Evolutionary conservation across 768 basidiomycete species (phyloP).

Genomic region (Amanita thiersii): DNA sequence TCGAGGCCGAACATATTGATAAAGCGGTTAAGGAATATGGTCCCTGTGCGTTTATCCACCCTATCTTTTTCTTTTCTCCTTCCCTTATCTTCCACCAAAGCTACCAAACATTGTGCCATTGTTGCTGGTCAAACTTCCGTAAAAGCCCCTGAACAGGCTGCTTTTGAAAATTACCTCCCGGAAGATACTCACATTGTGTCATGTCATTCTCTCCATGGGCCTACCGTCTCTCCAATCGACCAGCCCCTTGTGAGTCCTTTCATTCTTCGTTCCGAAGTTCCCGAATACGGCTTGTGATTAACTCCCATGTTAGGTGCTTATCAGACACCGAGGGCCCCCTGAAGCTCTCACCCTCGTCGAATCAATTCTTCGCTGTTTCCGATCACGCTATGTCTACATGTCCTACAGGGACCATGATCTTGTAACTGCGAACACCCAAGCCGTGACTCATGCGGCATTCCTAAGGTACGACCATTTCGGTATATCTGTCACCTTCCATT

Average conservation of each 20-base stretch:
- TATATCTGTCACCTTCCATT: too few species aligned
- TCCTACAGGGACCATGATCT: slow-evolving; percentile 96
- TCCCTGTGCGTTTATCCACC: slow-evolving; percentile 56
- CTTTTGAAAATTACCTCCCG: slow-evolving; percentile 87
- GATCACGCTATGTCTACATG: slow-evolving; percentile 83
- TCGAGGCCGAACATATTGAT: slow-evolving; percentile 85
- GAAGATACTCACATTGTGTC: slow-evolving; percentile 84
- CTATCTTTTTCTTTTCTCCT: background rate
- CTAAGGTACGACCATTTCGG: slow-evolving; percentile 83
- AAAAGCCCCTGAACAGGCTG: slow-evolving; percentile 85
- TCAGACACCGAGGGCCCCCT: slow-evolving; percentile 77
- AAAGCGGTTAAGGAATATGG: slow-evolving; percentile 83
- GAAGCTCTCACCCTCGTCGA: slow-evolving; percentile 73
- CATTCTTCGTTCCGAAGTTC: background rate
- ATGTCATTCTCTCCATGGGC: slow-evolving; percentile 92
- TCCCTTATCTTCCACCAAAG: slow-evolving; percentile 27
- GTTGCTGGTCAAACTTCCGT: slow-evolving; percentile 97
- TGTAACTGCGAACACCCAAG: slow-evolving; percentile 97
- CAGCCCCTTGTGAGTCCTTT: slow-evolving; percentile 68
- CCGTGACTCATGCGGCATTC: slow-evolving; percentile 97
- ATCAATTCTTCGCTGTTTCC: slow-evolving; percentile 68
- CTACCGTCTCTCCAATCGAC: slow-evolving; percentile 76
- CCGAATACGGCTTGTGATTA: background rate
- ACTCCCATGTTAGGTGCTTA: slow-evolving; percentile 60
- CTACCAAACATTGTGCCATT: slow-evolving; percentile 86